Evolutionary conservation across 208 protist species (phyloP).

Genomic region (Trypanosomatidae sp.): DNA sequence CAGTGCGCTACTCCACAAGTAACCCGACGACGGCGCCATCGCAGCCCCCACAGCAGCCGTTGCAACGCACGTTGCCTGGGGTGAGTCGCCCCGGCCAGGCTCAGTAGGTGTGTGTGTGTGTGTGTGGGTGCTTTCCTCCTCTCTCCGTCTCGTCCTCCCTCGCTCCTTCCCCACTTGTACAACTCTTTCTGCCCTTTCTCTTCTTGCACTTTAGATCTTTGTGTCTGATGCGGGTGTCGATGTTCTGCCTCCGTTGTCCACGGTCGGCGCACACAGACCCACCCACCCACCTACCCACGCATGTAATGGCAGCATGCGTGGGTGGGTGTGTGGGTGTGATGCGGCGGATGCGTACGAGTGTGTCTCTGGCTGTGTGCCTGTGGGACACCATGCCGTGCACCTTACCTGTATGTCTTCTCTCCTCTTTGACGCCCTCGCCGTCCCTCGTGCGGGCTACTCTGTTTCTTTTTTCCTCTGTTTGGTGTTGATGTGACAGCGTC

Average conservation of each 20-base stretch:
- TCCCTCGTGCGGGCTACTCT: background rate
- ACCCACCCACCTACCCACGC: background rate
- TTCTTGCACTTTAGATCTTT: conserved; percentile 3
- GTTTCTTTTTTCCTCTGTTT: background rate
- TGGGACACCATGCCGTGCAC: background rate
- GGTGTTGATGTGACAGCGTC: background rate
- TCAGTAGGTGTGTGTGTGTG: background rate
- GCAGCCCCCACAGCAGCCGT: conserved; percentile 6
- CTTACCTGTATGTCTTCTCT: background rate
- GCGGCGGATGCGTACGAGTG: background rate
- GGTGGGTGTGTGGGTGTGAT: conserved; percentile 1
- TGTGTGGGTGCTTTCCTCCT: background rate
- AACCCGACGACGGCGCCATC: conserved; percentile 4
- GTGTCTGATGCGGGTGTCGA: background rate
- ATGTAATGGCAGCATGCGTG: background rate
- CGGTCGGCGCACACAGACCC: background rate
- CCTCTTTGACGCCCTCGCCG: background rate
- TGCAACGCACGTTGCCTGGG: conserved; percentile 6
- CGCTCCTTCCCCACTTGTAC: background rate
- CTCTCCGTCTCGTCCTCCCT: background rate
- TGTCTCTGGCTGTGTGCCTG: background rate
- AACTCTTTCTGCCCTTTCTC: conserved; percentile 2
- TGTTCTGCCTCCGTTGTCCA: background rate
- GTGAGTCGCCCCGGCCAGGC: conserved; percentile 20
- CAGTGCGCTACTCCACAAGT: conserved; percentile 19